Conservation (phyloP, 257 asterid genomes). For the Solanum pimpinellifolium region DNA sequence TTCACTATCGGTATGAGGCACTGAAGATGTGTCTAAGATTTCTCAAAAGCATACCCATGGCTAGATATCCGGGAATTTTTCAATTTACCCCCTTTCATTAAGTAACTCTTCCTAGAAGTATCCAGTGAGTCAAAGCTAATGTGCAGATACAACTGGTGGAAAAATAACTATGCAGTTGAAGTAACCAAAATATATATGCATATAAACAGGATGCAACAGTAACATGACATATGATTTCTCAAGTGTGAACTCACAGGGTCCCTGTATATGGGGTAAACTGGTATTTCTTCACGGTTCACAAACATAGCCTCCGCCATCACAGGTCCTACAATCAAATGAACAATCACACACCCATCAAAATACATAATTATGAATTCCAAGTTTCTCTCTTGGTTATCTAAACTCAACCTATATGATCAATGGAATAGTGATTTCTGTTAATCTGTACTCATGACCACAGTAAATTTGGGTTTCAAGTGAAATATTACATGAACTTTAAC, state of each 20-base stretch:
- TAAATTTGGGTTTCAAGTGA: background rate
- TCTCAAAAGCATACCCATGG: background rate
- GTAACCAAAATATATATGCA: background rate
- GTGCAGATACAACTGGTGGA: background rate
- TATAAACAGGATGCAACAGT: background rate
- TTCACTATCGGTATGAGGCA: background rate
- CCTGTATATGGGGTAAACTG: slow-evolving; percentile 83
- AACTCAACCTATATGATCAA: background rate
- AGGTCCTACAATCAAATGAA: slow-evolving; percentile 46
- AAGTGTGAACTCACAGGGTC: slow-evolving; percentile 66
- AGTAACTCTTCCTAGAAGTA: background rate
- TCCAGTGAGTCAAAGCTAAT: background rate
- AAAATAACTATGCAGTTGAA: background rate
- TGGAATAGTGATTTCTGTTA: background rate
- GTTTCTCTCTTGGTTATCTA: background rate
- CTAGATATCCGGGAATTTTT: background rate
- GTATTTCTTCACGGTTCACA: slow-evolving; percentile 89
- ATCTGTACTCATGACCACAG: background rate
- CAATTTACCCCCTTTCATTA: background rate
- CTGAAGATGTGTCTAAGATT: background rate
- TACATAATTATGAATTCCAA: background rate
- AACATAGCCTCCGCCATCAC: slow-evolving; percentile 98
- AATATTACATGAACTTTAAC: background rate
- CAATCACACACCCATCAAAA: background rate
- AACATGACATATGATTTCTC: background rate